Evolutionary conservation across 371 early-diverging fungal species (phyloP).

Genomic region (Capniomyces stellatus): DNA sequence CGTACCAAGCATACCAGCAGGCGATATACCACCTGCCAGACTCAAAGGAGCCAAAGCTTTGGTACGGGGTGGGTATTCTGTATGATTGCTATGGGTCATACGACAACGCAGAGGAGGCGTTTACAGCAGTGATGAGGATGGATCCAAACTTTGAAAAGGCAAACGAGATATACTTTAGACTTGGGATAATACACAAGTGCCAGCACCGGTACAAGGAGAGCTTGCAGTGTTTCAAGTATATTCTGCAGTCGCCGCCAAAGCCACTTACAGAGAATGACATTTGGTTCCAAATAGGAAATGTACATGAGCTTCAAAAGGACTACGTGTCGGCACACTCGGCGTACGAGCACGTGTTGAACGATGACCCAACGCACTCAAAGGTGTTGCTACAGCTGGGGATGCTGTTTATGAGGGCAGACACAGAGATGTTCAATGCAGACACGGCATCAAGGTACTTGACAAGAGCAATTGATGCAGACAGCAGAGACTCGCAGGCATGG

Average conservation of each 20-base stretch:
- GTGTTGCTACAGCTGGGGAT: constrained; percentile 92
- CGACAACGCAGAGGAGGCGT: constrained; percentile 95
- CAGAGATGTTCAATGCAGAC: constrained; percentile 63
- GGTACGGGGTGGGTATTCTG: constrained; percentile 96
- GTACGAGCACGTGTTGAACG: constrained; percentile 75
- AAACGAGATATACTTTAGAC: constrained; percentile 89
- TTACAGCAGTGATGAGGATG: constrained; percentile 73
- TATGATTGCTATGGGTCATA: constrained; percentile 92
- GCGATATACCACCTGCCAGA: constrained; percentile 74
- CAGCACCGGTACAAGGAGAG: constrained; percentile 75
- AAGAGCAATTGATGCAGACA: constrained; percentile 68
- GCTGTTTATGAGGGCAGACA: constrained; percentile 74
- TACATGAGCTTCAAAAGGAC: constrained; percentile 90
- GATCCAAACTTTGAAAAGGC: constrained; percentile 85
- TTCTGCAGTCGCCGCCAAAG: constrained; percentile 74
- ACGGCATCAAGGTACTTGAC: constrained; percentile 66
- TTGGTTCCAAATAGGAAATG: constrained; percentile 95
- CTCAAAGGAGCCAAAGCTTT: constrained; percentile 90
- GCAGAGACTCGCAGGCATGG: constrained; percentile 85
- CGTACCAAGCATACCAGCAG: constrained; percentile 85
- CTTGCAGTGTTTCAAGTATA: constrained; percentile 85
- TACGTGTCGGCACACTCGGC: constrained; percentile 70
- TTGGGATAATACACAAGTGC: constrained; percentile 94
- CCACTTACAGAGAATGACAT: constrained; percentile 88
- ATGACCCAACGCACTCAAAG: constrained; percentile 86